Percentiles rank a stretch among this genome's conserved stretches.
Conservation (phyloP, 257 asterid species). For the Solanum microdontum region DNA sequence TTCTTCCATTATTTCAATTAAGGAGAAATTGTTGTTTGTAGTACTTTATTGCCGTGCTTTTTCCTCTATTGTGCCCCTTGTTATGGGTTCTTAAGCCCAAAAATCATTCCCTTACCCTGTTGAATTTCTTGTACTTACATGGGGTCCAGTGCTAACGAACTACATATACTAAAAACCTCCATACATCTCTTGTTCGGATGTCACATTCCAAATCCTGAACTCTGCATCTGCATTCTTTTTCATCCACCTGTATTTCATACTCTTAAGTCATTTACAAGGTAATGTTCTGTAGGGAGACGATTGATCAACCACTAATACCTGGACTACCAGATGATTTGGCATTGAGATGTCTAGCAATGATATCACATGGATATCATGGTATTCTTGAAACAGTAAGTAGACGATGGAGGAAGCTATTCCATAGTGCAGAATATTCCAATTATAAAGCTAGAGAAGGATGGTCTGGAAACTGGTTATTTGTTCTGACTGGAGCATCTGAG, state of each 20-base stretch:
- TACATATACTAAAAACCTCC: neutral
- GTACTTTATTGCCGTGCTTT: neutral
- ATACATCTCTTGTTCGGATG: neutral
- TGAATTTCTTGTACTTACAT: neutral
- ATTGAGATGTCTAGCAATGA: neutral
- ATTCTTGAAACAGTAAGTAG: neutral
- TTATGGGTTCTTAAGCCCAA: neutral
- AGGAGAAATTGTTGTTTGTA: neutral
- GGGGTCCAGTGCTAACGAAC: neutral
- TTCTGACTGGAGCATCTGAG: neutral
- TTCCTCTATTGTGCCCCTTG: neutral
- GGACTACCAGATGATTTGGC: slow-evolving; percentile 3
- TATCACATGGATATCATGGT: slow-evolving; percentile 1
- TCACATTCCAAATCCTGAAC: neutral
- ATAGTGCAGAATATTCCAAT: neutral
- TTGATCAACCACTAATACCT: neutral
- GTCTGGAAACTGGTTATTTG: slow-evolving; percentile 1
- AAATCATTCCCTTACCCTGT: neutral
- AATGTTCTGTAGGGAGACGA: neutral
- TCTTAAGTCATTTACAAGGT: neutral
- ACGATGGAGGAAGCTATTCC: neutral
- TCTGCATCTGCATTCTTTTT: neutral
- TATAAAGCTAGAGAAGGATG: neutral
- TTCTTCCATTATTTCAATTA: neutral
- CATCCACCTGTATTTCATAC: neutral